These are phyloP conservation scores for Dioscorea zingiberensis DNA, from an alignment of 106 monocot genomes.

Conservation along the genomic window DNA sequence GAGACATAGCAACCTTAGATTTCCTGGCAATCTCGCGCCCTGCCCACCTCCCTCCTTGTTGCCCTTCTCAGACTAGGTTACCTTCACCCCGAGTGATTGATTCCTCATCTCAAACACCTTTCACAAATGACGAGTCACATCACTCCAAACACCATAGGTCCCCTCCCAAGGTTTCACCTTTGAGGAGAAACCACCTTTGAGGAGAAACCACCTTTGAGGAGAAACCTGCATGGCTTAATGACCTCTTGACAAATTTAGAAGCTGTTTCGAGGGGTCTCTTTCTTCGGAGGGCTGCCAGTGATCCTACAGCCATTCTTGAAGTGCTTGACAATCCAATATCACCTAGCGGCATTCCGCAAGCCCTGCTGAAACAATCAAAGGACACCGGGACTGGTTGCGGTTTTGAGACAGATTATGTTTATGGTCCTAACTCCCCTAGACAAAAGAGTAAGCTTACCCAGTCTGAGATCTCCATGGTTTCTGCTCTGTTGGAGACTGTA, in stretches of 20 bases:
- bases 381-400: slow-evolving; percentile 21
- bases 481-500: slow-evolving; percentile 70
- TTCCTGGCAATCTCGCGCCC: slow-evolving; percentile 44
- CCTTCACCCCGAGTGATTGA: slow-evolving; percentile 1
- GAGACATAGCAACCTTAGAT: neutral
- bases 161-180: slow-evolving; percentile 32
- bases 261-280: slow-evolving; percentile 14
- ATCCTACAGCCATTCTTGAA: slow-evolving; percentile 53
- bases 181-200: no score
- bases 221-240: slow-evolving; percentile 62
- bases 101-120: slow-evolving; percentile 1
- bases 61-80: slow-evolving; percentile 33
- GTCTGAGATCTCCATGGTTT: slow-evolving; percentile 57
- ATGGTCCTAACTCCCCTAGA: slow-evolving; percentile 96
- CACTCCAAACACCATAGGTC: slow-evolving; percentile 20
- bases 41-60: slow-evolving; percentile 74
- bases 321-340: slow-evolving; percentile 16
- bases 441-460: slow-evolving; percentile 43
- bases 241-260: slow-evolving; percentile 41
- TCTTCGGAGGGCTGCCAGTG: slow-evolving; percentile 72
- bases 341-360: slow-evolving; percentile 10
- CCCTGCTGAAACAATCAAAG: slow-evolving; percentile 1
- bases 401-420: slow-evolving; percentile 50
- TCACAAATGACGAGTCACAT: slow-evolving; percentile 14
- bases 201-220: slow-evolving; percentile 53